Percentiles rank a stretch among this genome's conserved stretches.
phyloP scores from a whole-genome alignment of 306 rosid species.

The Trichosanthes cucumerina region DNA sequence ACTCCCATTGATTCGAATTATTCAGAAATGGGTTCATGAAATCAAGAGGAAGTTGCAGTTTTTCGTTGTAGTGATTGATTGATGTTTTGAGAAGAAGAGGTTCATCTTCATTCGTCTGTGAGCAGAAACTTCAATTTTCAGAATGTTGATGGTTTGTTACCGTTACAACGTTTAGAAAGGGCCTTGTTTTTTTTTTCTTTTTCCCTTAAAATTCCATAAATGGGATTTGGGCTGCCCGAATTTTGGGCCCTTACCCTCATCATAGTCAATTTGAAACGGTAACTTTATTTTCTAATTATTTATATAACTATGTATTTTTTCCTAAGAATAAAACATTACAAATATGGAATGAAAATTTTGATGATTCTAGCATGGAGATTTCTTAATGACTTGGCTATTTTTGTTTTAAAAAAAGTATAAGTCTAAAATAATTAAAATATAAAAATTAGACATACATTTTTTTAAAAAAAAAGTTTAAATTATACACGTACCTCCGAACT shows the following conservation, averaged over 20 bases:
- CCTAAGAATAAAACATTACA: too few relatives aligned
- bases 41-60: neutral
- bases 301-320: neutral
- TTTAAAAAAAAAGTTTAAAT: too few relatives aligned
- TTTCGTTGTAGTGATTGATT: neutral
- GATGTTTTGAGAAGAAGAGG: neutral
- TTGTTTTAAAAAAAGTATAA: neutral
- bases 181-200: neutral
- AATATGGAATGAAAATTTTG: too few relatives aligned
- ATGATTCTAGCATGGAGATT: too few relatives aligned
- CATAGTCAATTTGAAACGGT: neutral
- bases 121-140: conserved; percentile 2
- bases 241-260: neutral
- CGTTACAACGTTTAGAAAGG: conserved; percentile 10
- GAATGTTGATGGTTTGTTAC: conserved; percentile 10
- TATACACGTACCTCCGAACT: too few relatives aligned
- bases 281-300: neutral
- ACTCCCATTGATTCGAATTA: conserved; percentile 47
- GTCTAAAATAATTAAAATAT: neutral
- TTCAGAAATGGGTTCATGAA: conserved; percentile 12
- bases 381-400: too few relatives aligned
- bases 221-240: neutral
- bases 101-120: neutral
- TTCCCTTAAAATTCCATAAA: neutral
- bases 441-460: too few relatives aligned